Percentiles rank a stretch among this genome's conserved stretches.
Evolutionary conservation across 2,329 filamentous ascomycete species (phyloP).

Genomic region (Coniochaeta sp.): DNA sequence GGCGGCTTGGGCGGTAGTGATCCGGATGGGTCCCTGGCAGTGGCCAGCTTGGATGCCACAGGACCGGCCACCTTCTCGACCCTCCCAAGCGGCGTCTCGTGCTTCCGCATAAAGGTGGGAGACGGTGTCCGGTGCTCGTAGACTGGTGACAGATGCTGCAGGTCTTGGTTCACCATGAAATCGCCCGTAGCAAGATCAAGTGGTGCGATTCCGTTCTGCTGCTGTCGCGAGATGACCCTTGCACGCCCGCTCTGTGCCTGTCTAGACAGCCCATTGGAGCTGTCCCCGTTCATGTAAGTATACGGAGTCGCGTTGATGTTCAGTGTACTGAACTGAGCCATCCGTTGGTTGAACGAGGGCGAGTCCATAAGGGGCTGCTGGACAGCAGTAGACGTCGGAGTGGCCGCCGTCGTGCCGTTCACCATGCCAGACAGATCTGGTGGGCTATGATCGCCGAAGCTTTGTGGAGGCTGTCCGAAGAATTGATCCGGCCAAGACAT

Average conservation of each 20-base stretch:
- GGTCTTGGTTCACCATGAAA: slow-evolving; percentile 24
- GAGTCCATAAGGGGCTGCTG: slow-evolving; percentile 9
- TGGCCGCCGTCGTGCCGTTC: slow-evolving; percentile 31
- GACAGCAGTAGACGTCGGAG: slow-evolving; percentile 9
- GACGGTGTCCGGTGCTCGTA: slow-evolving; percentile 68
- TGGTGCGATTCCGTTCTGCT: slow-evolving; percentile 45
- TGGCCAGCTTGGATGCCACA: slow-evolving; percentile 5
- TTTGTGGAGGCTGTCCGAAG: not conserved
- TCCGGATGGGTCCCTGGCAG: slow-evolving; percentile 16
- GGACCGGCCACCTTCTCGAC: slow-evolving; percentile 4
- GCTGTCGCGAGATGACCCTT: slow-evolving; percentile 27
- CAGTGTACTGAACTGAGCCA: slow-evolving; percentile 16
- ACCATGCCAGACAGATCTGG: slow-evolving; percentile 43
- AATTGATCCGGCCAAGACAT: not conserved
- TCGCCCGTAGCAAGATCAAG: slow-evolving; percentile 46
- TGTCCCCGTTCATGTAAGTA: slow-evolving; percentile 16
- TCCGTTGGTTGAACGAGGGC: slow-evolving; percentile 22
- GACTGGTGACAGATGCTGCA: slow-evolving; percentile 61
- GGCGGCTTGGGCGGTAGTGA: not conserved
- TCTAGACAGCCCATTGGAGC: slow-evolving; percentile 18
- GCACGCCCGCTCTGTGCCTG: slow-evolving; percentile 16
- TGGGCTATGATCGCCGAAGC: slow-evolving; percentile 8
- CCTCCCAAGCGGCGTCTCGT: slow-evolving; percentile 29
- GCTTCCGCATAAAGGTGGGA: slow-evolving; percentile 51
- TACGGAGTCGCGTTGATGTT: slow-evolving; percentile 9